phyloP scores from a whole-genome alignment of 2,329 filamentous ascomycete genomes.

The Claviceps fusiformis region DNA sequence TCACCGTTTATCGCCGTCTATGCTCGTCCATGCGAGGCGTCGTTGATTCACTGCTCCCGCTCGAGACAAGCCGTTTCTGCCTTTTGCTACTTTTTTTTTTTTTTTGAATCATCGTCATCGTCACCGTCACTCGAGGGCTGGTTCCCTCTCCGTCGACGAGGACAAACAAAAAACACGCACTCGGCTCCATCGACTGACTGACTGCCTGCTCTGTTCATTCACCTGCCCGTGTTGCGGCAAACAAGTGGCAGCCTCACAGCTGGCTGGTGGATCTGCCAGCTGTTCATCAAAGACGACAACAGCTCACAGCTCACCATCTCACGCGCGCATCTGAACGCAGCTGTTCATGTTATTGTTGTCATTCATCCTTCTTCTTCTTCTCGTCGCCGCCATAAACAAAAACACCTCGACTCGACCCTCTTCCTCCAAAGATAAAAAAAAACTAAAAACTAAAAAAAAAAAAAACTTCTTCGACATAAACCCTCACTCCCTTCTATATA shows the following conservation, averaged over 20 bases:
- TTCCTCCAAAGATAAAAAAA: not conserved
- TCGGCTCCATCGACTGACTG: not conserved
- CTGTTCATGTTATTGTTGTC: slow-evolving; percentile 1
- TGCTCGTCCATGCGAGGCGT: not conserved
- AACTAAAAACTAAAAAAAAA: no score
- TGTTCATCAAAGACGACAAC: not conserved
- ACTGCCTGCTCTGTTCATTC: not conserved
- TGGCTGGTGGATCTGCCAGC: slow-evolving; percentile 5
- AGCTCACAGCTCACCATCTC: not conserved
- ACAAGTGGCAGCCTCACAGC: not conserved
- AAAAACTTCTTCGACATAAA: not conserved
- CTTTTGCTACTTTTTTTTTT: not conserved
- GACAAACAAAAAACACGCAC: not conserved
- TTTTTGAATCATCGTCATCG: not conserved
- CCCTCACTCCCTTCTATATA: not conserved
- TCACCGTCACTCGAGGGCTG: not conserved
- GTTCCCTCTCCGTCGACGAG: not conserved
- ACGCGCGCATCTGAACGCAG: not conserved
- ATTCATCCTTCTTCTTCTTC: not conserved
- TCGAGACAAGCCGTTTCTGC: not conserved
- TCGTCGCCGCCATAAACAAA: not conserved
- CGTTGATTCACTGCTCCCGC: not conserved
- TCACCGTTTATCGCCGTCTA: no score
- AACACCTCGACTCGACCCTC: not conserved
- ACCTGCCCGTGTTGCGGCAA: not conserved